phyloP scores from a whole-genome alignment of 805 yeast species.

The Kazachstania kunashirensis region DNA sequence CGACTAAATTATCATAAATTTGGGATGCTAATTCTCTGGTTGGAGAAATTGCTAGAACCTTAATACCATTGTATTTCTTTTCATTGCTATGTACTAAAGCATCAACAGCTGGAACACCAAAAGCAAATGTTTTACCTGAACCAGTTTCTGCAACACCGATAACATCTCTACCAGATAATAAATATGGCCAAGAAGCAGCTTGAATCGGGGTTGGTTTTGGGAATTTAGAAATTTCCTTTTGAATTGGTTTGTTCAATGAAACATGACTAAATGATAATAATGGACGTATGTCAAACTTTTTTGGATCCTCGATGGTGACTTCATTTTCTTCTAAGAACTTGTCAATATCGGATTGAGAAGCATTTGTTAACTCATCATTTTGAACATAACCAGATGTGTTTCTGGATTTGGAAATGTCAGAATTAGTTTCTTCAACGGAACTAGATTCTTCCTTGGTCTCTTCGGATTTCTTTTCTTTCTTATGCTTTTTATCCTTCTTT shows the following conservation, averaged over 20 bases:
- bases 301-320: conserved; percentile 68
- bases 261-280: conserved; percentile 58
- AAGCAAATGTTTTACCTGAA: conserved; percentile 94
- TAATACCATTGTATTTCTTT: conserved; percentile 38
- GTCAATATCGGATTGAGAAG: conserved; percentile 48
- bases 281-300: conserved; percentile 48
- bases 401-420: conserved; percentile 4
- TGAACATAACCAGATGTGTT: conserved; percentile 29
- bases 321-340: conserved; percentile 60
- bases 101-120: conserved; percentile 93
- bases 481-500: conserved; percentile 27
- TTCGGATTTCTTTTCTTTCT: conserved; percentile 22
- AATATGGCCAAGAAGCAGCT: conserved; percentile 88
- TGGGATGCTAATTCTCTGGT: conserved; percentile 97
- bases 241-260: conserved; percentile 45
- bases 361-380: conserved; percentile 31
- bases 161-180: conserved; percentile 70
- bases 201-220: conserved; percentile 94
- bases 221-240: conserved; percentile 55
- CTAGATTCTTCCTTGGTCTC: conserved; percentile 26
- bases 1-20: conserved; percentile 71
- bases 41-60: conserved; percentile 84
- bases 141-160: conserved; percentile 98
- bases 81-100: conserved; percentile 36
- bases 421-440: conserved; percentile 23